These are phyloP conservation scores for Aspergillus sp. DNA, from an alignment of 2,329 filamentous ascomycete species.

Conservation along the genomic window DNA sequence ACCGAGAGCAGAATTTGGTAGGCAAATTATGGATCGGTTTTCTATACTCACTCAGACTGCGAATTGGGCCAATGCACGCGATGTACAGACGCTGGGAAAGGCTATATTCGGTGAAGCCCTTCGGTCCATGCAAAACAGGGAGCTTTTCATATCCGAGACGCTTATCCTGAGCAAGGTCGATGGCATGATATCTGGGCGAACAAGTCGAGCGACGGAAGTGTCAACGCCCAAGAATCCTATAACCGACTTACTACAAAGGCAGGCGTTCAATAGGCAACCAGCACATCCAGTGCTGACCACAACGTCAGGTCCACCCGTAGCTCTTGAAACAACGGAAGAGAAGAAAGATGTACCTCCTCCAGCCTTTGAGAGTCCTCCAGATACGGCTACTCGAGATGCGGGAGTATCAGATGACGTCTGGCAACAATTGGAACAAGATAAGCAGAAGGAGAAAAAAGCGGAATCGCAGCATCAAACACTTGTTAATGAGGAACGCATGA, in stretches of 20 bases:
- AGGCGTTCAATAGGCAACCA: neutral
- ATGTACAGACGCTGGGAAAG: slow-evolving; percentile 57
- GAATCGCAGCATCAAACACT: neutral
- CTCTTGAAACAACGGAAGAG: neutral
- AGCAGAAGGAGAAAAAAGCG: neutral
- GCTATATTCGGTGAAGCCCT: slow-evolving; percentile 45
- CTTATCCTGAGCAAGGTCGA: slow-evolving; percentile 15
- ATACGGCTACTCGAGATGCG: slow-evolving; percentile 15
- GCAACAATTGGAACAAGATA: slow-evolving; percentile 22
- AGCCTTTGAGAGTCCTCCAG: neutral
- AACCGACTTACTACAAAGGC: neutral
- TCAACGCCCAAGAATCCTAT: neutral
- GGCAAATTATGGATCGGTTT: slow-evolving; percentile 35
- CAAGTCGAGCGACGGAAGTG: neutral
- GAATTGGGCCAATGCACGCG: slow-evolving; percentile 64
- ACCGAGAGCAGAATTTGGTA: slow-evolving; percentile 17
- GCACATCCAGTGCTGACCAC: neutral
- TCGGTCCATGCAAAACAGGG: slow-evolving; percentile 10
- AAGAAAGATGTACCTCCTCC: neutral
- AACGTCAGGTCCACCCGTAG: neutral
- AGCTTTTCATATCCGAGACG: slow-evolving; percentile 4
- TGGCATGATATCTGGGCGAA: slow-evolving; percentile 19
- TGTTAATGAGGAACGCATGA: slow-evolving; percentile 5
- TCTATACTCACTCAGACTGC: slow-evolving; percentile 41
- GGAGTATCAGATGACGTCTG: slow-evolving; percentile 26